Conservation (phyloP, 2,329 filamentous ascomycete genomes). For the Fusarium zealandicum region DNA sequence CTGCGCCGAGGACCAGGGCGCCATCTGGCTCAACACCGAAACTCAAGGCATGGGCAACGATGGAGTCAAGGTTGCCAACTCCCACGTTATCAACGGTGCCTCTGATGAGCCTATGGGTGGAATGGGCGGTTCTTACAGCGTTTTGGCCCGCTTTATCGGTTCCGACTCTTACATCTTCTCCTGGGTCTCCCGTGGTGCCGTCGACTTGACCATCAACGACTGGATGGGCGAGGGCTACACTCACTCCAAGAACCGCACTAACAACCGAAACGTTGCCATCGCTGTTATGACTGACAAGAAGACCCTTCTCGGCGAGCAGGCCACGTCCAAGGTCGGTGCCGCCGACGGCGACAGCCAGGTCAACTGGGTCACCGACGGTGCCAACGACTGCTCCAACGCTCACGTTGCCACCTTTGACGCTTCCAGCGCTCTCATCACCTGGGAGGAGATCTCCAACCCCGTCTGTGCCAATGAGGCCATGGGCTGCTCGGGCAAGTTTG, state of each 20-base stretch:
- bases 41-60: conserved; percentile 60
- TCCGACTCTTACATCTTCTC: conserved; percentile 65
- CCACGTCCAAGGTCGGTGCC: conserved; percentile 60
- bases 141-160: conserved; percentile 60
- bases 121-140: conserved; percentile 68
- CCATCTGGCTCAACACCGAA: conserved; percentile 69
- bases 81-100: conserved; percentile 66
- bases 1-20: conserved; percentile 68
- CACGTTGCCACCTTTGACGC: conserved; percentile 63
- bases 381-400: conserved; percentile 64
- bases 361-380: conserved; percentile 63
- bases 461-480: conserved; percentile 64
- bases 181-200: conserved; percentile 67
- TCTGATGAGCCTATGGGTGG: conserved; percentile 67
- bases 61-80: conserved; percentile 68
- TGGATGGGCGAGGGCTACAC: conserved; percentile 68
- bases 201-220: conserved; percentile 59
- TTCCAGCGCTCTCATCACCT: conserved; percentile 62
- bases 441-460: conserved; percentile 66
- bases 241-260: conserved; percentile 58
- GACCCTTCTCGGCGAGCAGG: conserved; percentile 61
- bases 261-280: conserved; percentile 66
- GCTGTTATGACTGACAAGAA: conserved; percentile 64
- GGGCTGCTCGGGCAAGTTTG: conserved; percentile 65
- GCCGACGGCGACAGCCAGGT: conserved; percentile 64